phyloP scores from a whole-genome alignment of 176 grass and related monocot genomes.

The Dendrocalamus sinicus region DNA sequence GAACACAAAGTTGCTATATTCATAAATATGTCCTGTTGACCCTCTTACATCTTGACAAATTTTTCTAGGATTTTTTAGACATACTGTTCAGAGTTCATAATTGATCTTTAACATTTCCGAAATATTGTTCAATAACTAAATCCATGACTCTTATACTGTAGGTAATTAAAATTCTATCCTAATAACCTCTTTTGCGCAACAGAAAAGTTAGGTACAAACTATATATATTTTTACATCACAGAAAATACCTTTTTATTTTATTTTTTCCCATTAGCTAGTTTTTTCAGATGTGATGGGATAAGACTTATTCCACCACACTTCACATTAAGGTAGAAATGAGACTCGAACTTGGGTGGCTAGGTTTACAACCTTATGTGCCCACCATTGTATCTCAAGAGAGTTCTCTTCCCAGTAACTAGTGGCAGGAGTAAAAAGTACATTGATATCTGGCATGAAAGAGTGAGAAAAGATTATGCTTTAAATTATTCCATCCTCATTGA shows the following conservation, averaged over 20 bases:
- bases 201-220: neutral
- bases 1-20: neutral
- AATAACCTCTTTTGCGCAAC: neutral
- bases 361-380: too few species aligned
- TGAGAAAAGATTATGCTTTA: neutral
- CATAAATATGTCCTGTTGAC: neutral
- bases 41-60: neutral
- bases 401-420: neutral
- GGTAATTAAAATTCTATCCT: neutral
- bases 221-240: neutral
- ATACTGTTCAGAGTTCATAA: neutral
- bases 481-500: conserved; percentile 10
- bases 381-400: too few species aligned
- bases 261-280: neutral
- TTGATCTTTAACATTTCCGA: neutral
- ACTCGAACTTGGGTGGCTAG: too few species aligned
- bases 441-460: neutral
- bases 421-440: neutral
- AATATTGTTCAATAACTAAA: conserved; percentile 6
- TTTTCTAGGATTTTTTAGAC: neutral
- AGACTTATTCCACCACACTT: too few species aligned
- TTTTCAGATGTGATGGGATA: too few species aligned
- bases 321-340: too few species aligned
- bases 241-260: neutral
- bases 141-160: neutral